These are phyloP conservation scores for Saturnispora mendoncae DNA, from an alignment of 805 yeast species.

Conservation along the genomic window DNA sequence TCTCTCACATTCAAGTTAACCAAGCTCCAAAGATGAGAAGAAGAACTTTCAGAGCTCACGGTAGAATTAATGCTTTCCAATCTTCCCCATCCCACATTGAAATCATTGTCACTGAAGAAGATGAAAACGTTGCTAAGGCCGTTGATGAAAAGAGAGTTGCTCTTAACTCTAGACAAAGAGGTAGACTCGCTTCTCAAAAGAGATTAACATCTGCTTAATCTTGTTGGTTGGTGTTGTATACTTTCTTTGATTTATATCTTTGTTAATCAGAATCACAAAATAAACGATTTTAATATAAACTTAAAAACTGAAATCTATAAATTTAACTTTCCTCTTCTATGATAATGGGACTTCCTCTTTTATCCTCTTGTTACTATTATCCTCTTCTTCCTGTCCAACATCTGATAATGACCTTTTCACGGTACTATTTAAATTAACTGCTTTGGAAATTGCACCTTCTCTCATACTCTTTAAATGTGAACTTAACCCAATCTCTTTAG, in stretches of 20 bases:
- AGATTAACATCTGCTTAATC: slow-evolving; percentile 59
- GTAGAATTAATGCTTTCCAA: slow-evolving; percentile 99
- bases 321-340: too few relatives aligned
- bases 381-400: too few relatives aligned
- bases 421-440: not conserved
- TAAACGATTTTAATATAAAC: not conserved
- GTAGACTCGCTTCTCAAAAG: slow-evolving; percentile 83
- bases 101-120: slow-evolving; percentile 91
- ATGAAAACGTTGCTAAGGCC: slow-evolving; percentile 90
- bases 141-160: slow-evolving; percentile 43
- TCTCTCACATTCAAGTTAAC: slow-evolving; percentile 99
- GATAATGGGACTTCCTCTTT: not conserved
- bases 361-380: not conserved
- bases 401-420: too few relatives aligned
- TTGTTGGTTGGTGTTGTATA: slow-evolving; percentile 5
- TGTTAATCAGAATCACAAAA: slow-evolving; percentile 2
- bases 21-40: slow-evolving; percentile 99
- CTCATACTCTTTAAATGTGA: slow-evolving; percentile 1
- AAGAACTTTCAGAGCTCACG: slow-evolving; percentile 99
- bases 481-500: slow-evolving; percentile 8
- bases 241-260: slow-evolving; percentile 13
- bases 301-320: too few relatives aligned
- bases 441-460: not conserved
- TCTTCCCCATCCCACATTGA: slow-evolving; percentile 99
- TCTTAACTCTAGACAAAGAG: slow-evolving; percentile 86